These are phyloP conservation scores for Ceratocystiopsis minuta DNA, from an alignment of 2,329 filamentous ascomycete species.

Conservation along the genomic window DNA sequence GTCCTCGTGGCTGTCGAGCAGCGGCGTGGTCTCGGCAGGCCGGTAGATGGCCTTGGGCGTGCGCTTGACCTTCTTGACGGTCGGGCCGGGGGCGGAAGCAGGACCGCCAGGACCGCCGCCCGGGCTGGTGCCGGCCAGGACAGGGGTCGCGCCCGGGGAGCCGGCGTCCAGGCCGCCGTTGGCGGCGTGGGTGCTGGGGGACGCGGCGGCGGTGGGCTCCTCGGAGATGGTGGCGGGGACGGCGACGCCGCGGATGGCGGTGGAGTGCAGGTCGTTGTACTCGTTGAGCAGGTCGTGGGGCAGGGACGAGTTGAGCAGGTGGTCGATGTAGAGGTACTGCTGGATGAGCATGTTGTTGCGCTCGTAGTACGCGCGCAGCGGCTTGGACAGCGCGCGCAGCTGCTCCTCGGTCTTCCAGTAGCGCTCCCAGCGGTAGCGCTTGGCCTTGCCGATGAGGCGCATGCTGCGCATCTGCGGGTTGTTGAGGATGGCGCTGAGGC, in stretches of 20 bases:
- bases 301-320: conserved; percentile 76
- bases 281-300: conserved; percentile 84
- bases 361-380: conserved; percentile 66
- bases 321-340: conserved; percentile 86
- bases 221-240: conserved; percentile 64
- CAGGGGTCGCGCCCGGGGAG: conserved; percentile 9
- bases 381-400: conserved; percentile 50
- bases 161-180: background rate
- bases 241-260: conserved; percentile 34
- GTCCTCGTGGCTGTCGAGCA: conserved; percentile 29
- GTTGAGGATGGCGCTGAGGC: conserved; percentile 39
- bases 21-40: conserved; percentile 47
- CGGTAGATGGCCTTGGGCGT: conserved; percentile 80
- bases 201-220: conserved; percentile 24
- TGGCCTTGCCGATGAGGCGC: conserved; percentile 75
- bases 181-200: background rate
- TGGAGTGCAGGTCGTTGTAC: conserved; percentile 49
- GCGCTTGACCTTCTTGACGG: conserved; percentile 43
- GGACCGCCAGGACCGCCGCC: conserved; percentile 1
- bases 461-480: conserved; percentile 64
- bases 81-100: no score
- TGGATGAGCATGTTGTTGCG: conserved; percentile 76
- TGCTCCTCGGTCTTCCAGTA: conserved; percentile 75
- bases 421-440: conserved; percentile 67
- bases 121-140: background rate